Evolutionary conservation across 176 grass and related monocot species (phyloP).

Genomic region (Oryza meyeriana): DNA sequence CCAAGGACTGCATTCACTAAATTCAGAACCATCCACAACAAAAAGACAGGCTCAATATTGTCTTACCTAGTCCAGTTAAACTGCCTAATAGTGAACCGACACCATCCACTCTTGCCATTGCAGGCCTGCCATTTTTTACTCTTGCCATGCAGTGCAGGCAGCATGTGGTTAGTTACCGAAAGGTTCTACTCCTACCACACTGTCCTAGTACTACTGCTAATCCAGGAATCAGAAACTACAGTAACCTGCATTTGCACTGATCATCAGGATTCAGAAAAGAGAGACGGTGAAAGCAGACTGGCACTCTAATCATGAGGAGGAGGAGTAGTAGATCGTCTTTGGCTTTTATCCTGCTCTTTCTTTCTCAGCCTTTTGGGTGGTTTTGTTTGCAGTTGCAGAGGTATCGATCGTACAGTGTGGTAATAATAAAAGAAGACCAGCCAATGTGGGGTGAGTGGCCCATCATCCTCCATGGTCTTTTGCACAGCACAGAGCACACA

Average conservation of each 20-base stretch:
- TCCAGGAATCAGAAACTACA: neutral
- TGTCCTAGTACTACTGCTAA: neutral
- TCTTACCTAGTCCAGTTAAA: neutral
- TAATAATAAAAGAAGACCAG: neutral
- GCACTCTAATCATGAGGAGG: neutral
- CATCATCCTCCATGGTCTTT: neutral
- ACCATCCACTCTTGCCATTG: neutral
- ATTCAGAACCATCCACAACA: neutral
- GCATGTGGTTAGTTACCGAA: neutral
- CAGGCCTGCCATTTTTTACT: neutral
- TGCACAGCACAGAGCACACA: neutral
- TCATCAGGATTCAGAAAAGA: neutral
- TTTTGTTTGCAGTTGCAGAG: neutral
- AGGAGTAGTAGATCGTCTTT: neutral
- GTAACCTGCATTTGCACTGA: neutral
- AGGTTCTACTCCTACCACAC: neutral
- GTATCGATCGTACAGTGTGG: neutral
- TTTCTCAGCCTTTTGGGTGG: neutral
- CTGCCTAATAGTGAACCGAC: neutral
- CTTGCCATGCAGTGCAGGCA: neutral
- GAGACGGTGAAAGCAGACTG: neutral
- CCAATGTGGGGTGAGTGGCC: neutral
- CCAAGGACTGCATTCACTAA: neutral
- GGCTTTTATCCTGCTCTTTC: neutral
- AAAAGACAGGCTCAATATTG: neutral